Conservation (phyloP, 2,329 filamentous ascomycete species). For the Colletotrichum spinosum region DNA sequence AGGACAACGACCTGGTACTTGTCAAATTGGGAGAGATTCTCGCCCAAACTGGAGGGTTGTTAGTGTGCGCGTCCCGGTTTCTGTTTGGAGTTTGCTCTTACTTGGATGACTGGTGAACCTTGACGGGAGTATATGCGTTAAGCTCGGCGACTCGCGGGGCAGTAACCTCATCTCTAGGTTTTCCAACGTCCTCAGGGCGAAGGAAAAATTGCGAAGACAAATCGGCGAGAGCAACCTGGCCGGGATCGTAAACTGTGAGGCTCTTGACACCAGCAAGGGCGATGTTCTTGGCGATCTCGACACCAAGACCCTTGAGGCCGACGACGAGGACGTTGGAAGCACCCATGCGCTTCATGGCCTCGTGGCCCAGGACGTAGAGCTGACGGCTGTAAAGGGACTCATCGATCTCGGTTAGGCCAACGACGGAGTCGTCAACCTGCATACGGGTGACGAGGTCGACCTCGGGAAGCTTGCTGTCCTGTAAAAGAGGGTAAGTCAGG, state of each 20-base stretch:
- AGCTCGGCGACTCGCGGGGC: conserved; percentile 92
- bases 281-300: conserved; percentile 99
- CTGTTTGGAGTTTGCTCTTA: conserved; percentile 45
- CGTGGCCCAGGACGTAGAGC: conserved; percentile 77
- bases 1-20: conserved; percentile 93
- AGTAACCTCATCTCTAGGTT: conserved; percentile 87
- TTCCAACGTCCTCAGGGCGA: conserved; percentile 86
- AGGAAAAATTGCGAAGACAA: conserved; percentile 99
- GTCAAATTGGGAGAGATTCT: conserved; percentile 84
- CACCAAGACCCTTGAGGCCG: conserved; percentile 92
- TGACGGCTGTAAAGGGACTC: conserved; percentile 81
- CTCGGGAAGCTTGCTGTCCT: conserved; percentile 67
- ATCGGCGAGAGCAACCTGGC: conserved; percentile 84
- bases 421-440: conserved; percentile 72
- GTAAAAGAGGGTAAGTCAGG: conserved; percentile 37
- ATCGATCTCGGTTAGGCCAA: conserved; percentile 72
- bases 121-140: conserved; percentile 94
- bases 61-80: not conserved
- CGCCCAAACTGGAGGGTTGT: conserved; percentile 69
- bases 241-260: conserved; percentile 90
- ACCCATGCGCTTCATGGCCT: conserved; percentile 99
- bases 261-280: conserved; percentile 98
- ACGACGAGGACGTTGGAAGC: conserved; percentile 94
- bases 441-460: conserved; percentile 73
- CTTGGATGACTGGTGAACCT: conserved; percentile 74